Conservation (phyloP, 345 rosid species). For the Eucalyptus microcorys region DNA sequence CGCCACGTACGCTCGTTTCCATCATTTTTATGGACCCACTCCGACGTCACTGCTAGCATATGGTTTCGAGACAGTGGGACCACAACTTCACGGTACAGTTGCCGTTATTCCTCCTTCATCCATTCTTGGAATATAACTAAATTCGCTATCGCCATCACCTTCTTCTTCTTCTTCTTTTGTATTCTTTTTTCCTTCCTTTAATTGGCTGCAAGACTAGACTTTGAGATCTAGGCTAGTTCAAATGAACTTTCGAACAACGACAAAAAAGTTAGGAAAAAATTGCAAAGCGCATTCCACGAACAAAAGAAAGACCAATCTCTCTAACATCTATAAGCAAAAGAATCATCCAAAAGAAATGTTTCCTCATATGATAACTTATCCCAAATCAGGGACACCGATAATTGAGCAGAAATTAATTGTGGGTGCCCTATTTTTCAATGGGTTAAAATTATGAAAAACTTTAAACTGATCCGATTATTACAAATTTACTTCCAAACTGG, state of each 20-base stretch:
- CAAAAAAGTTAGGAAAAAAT: background rate
- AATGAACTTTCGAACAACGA: background rate
- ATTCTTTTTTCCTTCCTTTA: background rate
- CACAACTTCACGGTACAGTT: background rate
- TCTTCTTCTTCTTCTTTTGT: background rate
- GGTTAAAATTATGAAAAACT: too few relatives aligned
- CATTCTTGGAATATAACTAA: background rate
- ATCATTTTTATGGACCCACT: background rate
- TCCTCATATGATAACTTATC: background rate
- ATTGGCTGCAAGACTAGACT: background rate
- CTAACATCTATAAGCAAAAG: background rate
- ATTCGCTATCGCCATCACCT: background rate
- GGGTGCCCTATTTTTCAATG: background rate
- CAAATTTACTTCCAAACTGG: too few relatives aligned
- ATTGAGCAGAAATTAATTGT: background rate
- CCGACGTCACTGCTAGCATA: background rate
- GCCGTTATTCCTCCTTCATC: background rate
- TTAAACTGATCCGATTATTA: accelerated
- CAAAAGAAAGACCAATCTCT: background rate
- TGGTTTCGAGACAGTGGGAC: background rate
- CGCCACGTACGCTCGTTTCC: background rate
- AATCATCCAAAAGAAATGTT: background rate
- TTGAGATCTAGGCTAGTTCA: background rate
- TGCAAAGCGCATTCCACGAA: background rate
- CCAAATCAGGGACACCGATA: accelerated